These are phyloP conservation scores for Apiospora hydei DNA, from an alignment of 2,329 filamentous ascomycete genomes.

Conservation along the genomic window DNA sequence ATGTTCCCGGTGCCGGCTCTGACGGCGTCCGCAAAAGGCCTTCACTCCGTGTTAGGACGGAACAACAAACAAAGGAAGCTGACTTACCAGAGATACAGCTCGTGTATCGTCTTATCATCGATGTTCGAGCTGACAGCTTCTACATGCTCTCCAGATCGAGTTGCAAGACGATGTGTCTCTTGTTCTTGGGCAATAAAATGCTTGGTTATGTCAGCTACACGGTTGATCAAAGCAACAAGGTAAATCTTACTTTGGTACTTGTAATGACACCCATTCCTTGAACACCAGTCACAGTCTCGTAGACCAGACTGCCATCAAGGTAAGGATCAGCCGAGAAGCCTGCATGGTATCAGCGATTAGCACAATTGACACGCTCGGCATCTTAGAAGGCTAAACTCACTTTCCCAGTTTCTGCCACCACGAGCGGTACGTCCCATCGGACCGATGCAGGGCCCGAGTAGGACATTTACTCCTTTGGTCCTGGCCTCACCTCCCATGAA, in stretches of 20 bases:
- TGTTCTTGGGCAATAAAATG: constrained; percentile 74
- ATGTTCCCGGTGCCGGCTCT: constrained; percentile 64
- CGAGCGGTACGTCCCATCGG: constrained; percentile 58
- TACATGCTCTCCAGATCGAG: constrained; percentile 54
- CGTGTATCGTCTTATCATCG: constrained; percentile 66
- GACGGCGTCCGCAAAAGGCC: constrained; percentile 74
- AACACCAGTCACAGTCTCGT: constrained; percentile 55
- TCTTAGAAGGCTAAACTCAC: constrained; percentile 21
- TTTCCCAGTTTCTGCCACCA: constrained; percentile 62
- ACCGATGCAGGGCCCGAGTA: constrained; percentile 69
- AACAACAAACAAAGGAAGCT: neutral
- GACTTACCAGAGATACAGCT: constrained; percentile 68
- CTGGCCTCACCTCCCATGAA: constrained; percentile 72
- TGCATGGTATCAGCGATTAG: neutral
- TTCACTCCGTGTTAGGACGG: constrained; percentile 32
- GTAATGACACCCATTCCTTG: constrained; percentile 43
- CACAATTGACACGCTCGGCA: neutral
- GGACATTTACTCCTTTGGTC: constrained; percentile 72
- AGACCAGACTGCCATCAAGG: constrained; percentile 57
- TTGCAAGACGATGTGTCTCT: constrained; percentile 67
- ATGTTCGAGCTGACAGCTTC: constrained; percentile 58
- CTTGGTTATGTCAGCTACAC: constrained; percentile 64
- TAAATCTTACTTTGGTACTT: constrained; percentile 29
- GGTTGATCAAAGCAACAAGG: neutral
- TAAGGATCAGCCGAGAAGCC: constrained; percentile 60